These are phyloP conservation scores for Synchytrium microbalum DNA, from an alignment of 371 early-diverging fungal species.

Conservation along the genomic window DNA sequence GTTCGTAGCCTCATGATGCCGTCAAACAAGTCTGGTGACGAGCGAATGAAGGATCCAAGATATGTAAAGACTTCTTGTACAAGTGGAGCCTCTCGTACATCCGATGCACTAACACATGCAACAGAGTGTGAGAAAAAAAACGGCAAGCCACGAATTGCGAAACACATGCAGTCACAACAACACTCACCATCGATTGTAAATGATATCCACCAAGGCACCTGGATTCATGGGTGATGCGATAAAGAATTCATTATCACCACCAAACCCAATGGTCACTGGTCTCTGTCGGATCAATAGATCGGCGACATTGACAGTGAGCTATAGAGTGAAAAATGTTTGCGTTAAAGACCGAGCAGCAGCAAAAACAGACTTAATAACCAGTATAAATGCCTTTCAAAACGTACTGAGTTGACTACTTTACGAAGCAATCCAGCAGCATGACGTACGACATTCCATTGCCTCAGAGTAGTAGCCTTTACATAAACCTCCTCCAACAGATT, in stretches of 20 bases:
- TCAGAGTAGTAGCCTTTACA: conserved; percentile 59
- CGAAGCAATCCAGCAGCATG: conserved; percentile 69
- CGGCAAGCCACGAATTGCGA: too few relatives aligned
- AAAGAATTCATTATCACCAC: conserved; percentile 49
- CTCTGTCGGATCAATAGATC: conserved; percentile 76
- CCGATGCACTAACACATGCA: conserved; percentile 31
- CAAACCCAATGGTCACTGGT: conserved; percentile 71
- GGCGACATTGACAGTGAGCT: conserved; percentile 68
- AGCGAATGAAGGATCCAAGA: conserved; percentile 65
- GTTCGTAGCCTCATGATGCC: conserved; percentile 77
- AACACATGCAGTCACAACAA: conserved; percentile 22
- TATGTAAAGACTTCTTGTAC: conserved; percentile 78
- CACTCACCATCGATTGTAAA: conserved; percentile 49
- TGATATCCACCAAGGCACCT: conserved; percentile 54
- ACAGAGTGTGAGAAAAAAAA: background rate
- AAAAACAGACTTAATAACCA: too few relatives aligned
- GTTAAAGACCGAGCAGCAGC: too few relatives aligned
- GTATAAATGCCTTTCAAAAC: too few relatives aligned
- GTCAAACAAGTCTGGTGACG: conserved; percentile 63
- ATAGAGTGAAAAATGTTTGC: too few relatives aligned
- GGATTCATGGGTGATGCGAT: conserved; percentile 65
- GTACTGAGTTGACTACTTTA: conserved; percentile 67
- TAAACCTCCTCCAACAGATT: conserved; percentile 75
- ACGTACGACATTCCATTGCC: conserved; percentile 76
- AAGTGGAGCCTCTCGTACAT: conserved; percentile 76